Evolutionary conservation across 345 rosid species (phyloP).

Genomic region (Linum lewisii): DNA sequence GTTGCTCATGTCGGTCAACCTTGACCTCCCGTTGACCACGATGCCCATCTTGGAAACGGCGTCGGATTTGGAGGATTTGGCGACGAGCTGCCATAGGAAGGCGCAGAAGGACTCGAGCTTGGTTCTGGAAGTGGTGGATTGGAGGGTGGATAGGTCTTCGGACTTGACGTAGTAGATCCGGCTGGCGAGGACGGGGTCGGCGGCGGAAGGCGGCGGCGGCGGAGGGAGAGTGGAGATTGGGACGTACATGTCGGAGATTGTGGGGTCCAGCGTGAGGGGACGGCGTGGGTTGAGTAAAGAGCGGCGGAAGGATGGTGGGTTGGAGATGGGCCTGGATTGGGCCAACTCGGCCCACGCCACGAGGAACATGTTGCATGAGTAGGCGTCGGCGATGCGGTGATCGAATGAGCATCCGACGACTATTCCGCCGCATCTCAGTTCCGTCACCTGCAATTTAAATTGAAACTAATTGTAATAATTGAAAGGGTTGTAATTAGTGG

Average conservation of each 20-base stretch:
- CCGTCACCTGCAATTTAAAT: conserved; percentile 33
- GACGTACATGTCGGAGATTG: conserved; percentile 38
- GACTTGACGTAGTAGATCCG: conserved; percentile 44
- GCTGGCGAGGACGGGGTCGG: conserved; percentile 28
- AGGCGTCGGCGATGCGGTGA: conserved; percentile 70
- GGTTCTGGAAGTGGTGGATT: conserved; percentile 32
- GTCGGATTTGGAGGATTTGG: conserved; percentile 17
- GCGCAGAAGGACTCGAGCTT: conserved; percentile 64
- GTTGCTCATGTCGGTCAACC: conserved; percentile 26
- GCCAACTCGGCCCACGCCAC: conserved; percentile 62
- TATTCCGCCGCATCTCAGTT: conserved; percentile 55
- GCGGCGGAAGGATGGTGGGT: conserved; percentile 45
- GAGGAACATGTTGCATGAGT: conserved; percentile 64
- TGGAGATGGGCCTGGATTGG: conserved; percentile 30
- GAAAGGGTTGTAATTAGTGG: too few relatives aligned
- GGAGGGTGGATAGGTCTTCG: conserved; percentile 27
- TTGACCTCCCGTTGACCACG: conserved; percentile 59
- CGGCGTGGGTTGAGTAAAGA: conserved; percentile 51
- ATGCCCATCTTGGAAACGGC: conserved; percentile 42
- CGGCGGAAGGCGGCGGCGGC: conserved; percentile 18
- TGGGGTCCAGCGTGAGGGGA: conserved; percentile 23
- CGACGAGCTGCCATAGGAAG: conserved; percentile 59
- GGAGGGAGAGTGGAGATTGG: conserved; percentile 35
- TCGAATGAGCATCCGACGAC: conserved; percentile 67
- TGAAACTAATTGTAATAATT: too few relatives aligned